Evolutionary conservation across 768 basidiomycete species (phyloP).

Genomic region (Leucosporidium scottii): DNA sequence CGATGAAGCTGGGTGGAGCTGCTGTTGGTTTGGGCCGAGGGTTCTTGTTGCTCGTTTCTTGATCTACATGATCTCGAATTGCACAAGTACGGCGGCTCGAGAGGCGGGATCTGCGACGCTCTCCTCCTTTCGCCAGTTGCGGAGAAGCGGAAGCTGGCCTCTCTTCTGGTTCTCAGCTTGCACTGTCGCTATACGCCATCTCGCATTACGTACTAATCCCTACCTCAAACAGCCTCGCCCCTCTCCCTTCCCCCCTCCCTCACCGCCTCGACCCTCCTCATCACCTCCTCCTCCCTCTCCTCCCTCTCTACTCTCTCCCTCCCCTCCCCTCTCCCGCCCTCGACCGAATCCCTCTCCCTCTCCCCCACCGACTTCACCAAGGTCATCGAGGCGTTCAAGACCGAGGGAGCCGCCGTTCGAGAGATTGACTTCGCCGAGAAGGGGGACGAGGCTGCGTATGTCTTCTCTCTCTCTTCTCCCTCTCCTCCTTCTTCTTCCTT

Average conservation of each 20-base stretch:
- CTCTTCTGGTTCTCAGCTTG: background rate
- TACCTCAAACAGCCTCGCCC: slow-evolving; percentile 22
- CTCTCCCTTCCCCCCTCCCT: slow-evolving; percentile 37
- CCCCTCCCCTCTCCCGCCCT: slow-evolving; percentile 51
- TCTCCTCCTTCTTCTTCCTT: no score
- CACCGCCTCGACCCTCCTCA: slow-evolving; percentile 29
- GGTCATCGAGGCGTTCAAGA: slow-evolving; percentile 80
- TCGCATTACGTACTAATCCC: background rate
- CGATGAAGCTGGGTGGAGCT: no score
- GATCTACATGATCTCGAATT: no score
- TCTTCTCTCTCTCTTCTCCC: slow-evolving; percentile 43
- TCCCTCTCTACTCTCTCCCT: slow-evolving; percentile 45
- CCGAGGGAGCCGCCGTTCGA: slow-evolving; percentile 91
- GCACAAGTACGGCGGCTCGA: no score
- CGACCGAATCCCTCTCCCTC: slow-evolving; percentile 10
- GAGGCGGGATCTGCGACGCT: no score
- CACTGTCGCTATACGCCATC: background rate
- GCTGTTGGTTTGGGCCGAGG: no score
- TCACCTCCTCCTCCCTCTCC: slow-evolving; percentile 30
- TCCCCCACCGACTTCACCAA: slow-evolving; percentile 47
- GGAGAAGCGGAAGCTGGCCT: no score
- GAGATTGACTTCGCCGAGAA: slow-evolving; percentile 79
- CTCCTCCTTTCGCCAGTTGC: no score
- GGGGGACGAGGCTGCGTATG: slow-evolving; percentile 69
- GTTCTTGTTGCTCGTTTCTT: no score